phyloP scores from a whole-genome alignment of 2,329 filamentous ascomycete genomes.

The Cercospora canescens region DNA sequence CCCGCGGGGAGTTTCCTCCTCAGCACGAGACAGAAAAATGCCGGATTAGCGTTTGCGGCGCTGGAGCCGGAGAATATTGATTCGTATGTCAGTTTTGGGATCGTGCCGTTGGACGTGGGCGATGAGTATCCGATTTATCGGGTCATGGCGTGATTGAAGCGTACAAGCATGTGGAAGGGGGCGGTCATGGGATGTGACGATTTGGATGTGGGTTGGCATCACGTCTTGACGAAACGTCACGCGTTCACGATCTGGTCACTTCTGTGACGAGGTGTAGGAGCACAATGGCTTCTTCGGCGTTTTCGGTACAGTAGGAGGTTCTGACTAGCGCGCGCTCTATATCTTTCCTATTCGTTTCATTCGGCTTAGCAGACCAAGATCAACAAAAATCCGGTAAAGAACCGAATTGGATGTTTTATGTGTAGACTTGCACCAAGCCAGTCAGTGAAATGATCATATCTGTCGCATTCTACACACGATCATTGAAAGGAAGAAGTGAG shows the following conservation, averaged over 20 bases:
- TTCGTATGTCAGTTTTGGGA: constrained; percentile 39
- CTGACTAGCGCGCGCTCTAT: too few relatives aligned
- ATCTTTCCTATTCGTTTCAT: too few relatives aligned
- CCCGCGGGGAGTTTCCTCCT: constrained; percentile 39
- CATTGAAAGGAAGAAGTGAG: neutral
- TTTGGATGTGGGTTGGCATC: neutral
- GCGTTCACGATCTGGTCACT: neutral
- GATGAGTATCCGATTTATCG: constrained; percentile 38
- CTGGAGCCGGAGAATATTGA: constrained; percentile 42
- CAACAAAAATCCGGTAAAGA: neutral
- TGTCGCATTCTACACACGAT: neutral
- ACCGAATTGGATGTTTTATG: neutral
- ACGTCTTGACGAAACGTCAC: too few relatives aligned
- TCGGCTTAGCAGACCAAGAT: neutral
- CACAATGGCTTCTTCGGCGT: neutral
- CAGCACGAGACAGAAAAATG: constrained; percentile 39
- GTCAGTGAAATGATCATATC: neutral
- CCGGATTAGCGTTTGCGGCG: constrained; percentile 38
- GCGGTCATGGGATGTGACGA: neutral
- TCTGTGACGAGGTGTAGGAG: neutral
- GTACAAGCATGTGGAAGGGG: too few relatives aligned
- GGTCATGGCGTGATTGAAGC: neutral
- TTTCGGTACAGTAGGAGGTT: neutral
- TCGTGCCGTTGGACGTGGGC: constrained; percentile 38
- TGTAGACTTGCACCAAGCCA: neutral